These are phyloP conservation scores for Colletotrichum horii DNA, from an alignment of 2,329 filamentous ascomycete species.

Conservation along the genomic window DNA sequence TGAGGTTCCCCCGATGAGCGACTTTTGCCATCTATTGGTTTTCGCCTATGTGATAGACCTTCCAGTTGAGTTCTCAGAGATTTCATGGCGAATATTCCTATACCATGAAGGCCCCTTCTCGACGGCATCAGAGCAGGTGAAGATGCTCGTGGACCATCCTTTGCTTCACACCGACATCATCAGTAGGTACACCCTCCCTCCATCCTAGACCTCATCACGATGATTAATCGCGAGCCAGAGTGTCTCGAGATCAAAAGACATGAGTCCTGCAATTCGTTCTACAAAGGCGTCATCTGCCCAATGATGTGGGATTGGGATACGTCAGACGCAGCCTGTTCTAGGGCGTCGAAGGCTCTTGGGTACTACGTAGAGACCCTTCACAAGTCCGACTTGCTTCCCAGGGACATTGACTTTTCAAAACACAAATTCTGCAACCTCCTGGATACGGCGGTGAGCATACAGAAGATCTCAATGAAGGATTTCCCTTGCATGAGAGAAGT, in stretches of 20 bases:
- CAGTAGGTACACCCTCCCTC: neutral
- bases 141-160: slow-evolving; percentile 19
- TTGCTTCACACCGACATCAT: slow-evolving; percentile 18
- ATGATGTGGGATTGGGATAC: slow-evolving; percentile 12
- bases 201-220: neutral
- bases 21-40: slow-evolving; percentile 22
- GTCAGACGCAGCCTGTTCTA: neutral
- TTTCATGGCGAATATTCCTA: slow-evolving; percentile 22
- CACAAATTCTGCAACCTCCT: slow-evolving; percentile 21
- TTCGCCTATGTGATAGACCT: slow-evolving; percentile 23
- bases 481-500: slow-evolving; percentile 1
- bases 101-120: slow-evolving; percentile 21
- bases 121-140: neutral
- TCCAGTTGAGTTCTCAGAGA: slow-evolving; percentile 15
- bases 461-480: slow-evolving; percentile 5
- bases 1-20: slow-evolving; percentile 6
- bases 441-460: slow-evolving; percentile 1
- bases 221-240: neutral
- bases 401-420: slow-evolving; percentile 20
- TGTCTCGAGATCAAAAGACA: slow-evolving; percentile 18
- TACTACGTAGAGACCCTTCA: slow-evolving; percentile 18
- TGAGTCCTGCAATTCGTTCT: slow-evolving; percentile 18
- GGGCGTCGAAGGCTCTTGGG: slow-evolving; percentile 15
- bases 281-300: slow-evolving; percentile 13
- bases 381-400: slow-evolving; percentile 9